Evolutionary conservation across 495 filamentous ascomycete genomes (phyloP).

Genomic region (Niebla homalea): DNA sequence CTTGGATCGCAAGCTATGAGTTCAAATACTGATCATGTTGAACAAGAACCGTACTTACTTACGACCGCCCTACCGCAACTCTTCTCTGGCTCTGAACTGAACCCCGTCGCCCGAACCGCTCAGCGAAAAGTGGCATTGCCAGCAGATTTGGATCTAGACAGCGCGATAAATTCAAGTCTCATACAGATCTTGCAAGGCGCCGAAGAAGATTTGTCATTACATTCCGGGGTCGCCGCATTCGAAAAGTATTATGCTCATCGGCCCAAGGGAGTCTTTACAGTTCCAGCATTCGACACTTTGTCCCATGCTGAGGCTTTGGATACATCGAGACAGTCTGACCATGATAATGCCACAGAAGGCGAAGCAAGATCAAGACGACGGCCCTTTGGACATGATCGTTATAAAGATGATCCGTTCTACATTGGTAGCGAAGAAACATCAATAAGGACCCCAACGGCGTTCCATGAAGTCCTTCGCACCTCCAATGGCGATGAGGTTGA

Average conservation of each 20-base stretch:
- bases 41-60: constrained; percentile 65
- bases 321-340: constrained; percentile 53
- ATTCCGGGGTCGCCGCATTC: constrained; percentile 48
- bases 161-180: constrained; percentile 69
- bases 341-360: constrained; percentile 46
- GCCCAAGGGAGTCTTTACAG: constrained; percentile 13
- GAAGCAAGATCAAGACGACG: constrained; percentile 50
- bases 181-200: constrained; percentile 45
- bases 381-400: constrained; percentile 57
- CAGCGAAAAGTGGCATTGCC: constrained; percentile 81
- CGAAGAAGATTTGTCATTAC: constrained; percentile 35
- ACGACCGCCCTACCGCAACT: constrained; percentile 78
- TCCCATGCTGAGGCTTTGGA: constrained; percentile 30
- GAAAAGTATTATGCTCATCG: constrained; percentile 58
- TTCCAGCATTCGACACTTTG: constrained; percentile 22
- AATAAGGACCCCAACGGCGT: constrained; percentile 49
- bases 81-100: constrained; percentile 74
- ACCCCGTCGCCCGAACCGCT: constrained; percentile 73
- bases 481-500: constrained; percentile 66
- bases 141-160: constrained; percentile 55
- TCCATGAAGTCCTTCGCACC: constrained; percentile 54
- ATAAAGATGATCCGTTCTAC: constrained; percentile 92
- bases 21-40: constrained; percentile 40
- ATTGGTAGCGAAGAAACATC: constrained; percentile 44
- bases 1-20: constrained; percentile 67